Percentiles rank a stretch among this genome's conserved stretches.
Evolutionary conservation across 768 basidiomycete species (phyloP).

Genomic region (Arthromyces matolae): DNA sequence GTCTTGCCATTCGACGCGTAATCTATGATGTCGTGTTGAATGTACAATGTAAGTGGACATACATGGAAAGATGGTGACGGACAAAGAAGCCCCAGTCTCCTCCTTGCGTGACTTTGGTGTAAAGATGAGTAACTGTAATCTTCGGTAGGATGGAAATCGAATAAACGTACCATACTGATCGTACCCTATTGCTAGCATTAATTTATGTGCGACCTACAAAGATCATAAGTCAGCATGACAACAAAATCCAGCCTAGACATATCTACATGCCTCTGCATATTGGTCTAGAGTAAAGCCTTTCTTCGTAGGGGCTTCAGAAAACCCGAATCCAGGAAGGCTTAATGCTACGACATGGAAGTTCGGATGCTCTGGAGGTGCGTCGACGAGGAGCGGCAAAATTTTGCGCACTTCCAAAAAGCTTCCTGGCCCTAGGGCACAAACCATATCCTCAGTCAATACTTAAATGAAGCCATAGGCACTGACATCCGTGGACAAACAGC

Average conservation of each 20-base stretch:
- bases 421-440: conserved; percentile 48
- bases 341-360: conserved; percentile 61
- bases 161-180: conserved; percentile 37
- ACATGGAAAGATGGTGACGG: conserved; percentile 6
- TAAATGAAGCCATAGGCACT: background rate
- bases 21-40: conserved; percentile 14
- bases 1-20: conserved; percentile 23
- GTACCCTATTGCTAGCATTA: conserved; percentile 48
- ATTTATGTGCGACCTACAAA: conserved; percentile 39
- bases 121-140: background rate
- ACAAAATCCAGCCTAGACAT: conserved; percentile 22
- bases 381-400: conserved; percentile 49
- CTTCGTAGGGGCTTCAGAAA: conserved; percentile 53
- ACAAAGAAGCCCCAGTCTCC: conserved; percentile 45
- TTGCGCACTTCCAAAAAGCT: conserved; percentile 55
- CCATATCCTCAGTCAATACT: background rate
- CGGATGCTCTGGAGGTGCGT: conserved; percentile 39
- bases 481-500: conserved; percentile 62
- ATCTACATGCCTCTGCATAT: conserved; percentile 40
- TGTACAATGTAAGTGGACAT: background rate
- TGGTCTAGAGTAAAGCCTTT: conserved; percentile 47
- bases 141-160: background rate
- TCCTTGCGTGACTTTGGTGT: conserved; percentile 39
- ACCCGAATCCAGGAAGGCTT: conserved; percentile 60
- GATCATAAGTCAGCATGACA: background rate